Base-by-base conservation (phyloP, 139 green algal genomes). In the Tetraselmis chui region DNA sequence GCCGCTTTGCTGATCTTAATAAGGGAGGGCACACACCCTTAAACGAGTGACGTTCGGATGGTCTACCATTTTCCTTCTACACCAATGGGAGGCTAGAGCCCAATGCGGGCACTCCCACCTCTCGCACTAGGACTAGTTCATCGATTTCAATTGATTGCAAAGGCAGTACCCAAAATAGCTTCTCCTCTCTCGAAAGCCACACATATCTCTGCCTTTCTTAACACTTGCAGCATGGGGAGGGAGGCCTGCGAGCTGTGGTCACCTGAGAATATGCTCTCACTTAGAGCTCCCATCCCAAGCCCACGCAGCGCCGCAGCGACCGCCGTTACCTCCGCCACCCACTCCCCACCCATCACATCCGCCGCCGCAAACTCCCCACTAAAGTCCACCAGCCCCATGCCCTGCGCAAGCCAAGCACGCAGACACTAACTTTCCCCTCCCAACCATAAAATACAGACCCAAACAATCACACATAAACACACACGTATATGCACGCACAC, bases 121-220 rank as follows among this genome's bases (percentile, higher is more conserved):
- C n/a, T n/a, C n/a, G n/a, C n/a, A n/a, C n/a, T n/a, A n/a, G n/a
- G n/a, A n/a, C n/a, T n/a, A n/a, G n/a, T n/a, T n/a, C n/a, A n/a
- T n/a, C n/a, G n/a, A n/a, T n/a, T n/a, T n/a, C n/a, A n/a, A n/a
- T n/a, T n/a, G n/a, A n/a, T n/a, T n/a, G n/a, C n/a, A n/a, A 31
- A 59, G 11, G 23, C 32, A 82, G 28, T 26, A 78, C 23, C 11
- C 11, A 32, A 59, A 31, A 27, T 26, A 77, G 28, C 32, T 28
- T 23, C 27, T 29, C 26, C 28, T n/a, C 32, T 30, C 25, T 30
- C 28, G 24, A 67, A 31, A 76, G n/a, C 26, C n/a, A 18, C 59
- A 59, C 79, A 31, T 45, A 1, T 28, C 28, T 5, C 89, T 82
- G 91, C 89, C 83, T 94, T 88, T 29, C 80, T 83, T 23, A 85